A percentile compares a stretch with the other conserved stretches of the same genome.
Conservation (phyloP, 495 filamentous ascomycete genomes). For the Penicillium turbatum region DNA sequence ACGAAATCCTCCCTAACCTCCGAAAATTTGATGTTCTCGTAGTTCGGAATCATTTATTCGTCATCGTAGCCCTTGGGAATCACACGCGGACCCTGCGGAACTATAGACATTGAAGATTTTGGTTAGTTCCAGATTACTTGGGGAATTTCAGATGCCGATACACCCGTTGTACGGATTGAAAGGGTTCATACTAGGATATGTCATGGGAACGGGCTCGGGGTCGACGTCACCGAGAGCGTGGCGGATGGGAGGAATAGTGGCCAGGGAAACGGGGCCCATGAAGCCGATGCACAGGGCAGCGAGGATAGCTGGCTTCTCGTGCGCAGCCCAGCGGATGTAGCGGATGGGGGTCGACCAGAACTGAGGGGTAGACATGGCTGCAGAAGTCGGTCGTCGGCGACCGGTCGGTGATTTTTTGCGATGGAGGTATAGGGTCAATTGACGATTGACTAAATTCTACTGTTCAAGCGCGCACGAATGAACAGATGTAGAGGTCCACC, state of each 20-base stretch:
- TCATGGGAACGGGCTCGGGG: constrained; percentile 68
- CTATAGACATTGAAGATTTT: constrained; percentile 36
- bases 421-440: constrained; percentile 1
- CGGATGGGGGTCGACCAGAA: constrained; percentile 80
- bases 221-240: constrained; percentile 64
- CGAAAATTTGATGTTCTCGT: constrained; percentile 2
- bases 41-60: constrained; percentile 27
- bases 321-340: constrained; percentile 81
- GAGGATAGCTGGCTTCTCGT: constrained; percentile 84
- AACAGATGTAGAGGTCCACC: constrained; percentile 2
- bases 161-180: background rate
- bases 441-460: background rate
- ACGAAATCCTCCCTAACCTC: constrained; percentile 4
- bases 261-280: constrained; percentile 63
- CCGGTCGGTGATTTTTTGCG: constrained; percentile 15
- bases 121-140: constrained; percentile 5
- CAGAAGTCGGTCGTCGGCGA: constrained; percentile 15
- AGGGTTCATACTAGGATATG: constrained; percentile 76
- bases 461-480: constrained; percentile 3
- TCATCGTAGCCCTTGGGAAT: constrained; percentile 77
- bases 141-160: background rate
- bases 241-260: constrained; percentile 66
- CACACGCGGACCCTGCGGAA: constrained; percentile 69
- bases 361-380: constrained; percentile 62
- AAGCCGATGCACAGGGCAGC: constrained; percentile 70